Base-by-base conservation (phyloP, 371 early-diverging fungal genomes). In the Dinochytrium kinnereticum region DNA sequence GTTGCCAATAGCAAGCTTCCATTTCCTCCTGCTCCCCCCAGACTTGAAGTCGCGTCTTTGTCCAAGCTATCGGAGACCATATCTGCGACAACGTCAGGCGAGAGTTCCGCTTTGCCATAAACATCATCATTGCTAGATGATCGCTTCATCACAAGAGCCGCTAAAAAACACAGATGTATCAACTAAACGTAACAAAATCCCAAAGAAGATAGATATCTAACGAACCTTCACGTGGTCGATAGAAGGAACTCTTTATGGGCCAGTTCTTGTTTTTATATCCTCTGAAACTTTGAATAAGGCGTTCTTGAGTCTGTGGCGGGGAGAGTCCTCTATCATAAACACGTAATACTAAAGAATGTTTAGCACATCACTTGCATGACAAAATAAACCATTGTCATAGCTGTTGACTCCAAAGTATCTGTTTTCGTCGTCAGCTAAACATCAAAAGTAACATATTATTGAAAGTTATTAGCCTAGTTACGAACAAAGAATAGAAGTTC, bases 251-350 rank as follows among this genome's bases (percentile, higher is more conserved):
- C 76, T 91, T 92, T 76, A 95, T 94, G 0, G 96, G 94, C 94
- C 94, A 95, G 76, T 94, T 94, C 64, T 91, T 92, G 81, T 94
- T 94, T 75, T 92, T 92, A 82, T 91, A 91, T 1, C 95, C 94
- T 75, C 94, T 94, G 36, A 94, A 79, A 0, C 91, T 84, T 75
- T 93, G 92, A 0, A 91, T 81, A 1, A 92, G 79, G 24, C 91
- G 88, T 38, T 88, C 84, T 39, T 85, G 80, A 15, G 88, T 88
- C 51, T 86, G 85, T 7, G 93, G 92, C 26, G 93, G 93, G 67
- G 90, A 85, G 73, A 91, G 87, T 1, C 93, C 94, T 7, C 93
- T 87, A 74, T 95, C 94, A 83, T 94, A 95, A 0, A 95, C 92
- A 7, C 94, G 87, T 55, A 95, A 83, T 3, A 95, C 92, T 93